These are phyloP conservation scores for Ascochyta fabae DNA, from an alignment of 2,329 filamentous ascomycete genomes.

Conservation along the genomic window DNA sequence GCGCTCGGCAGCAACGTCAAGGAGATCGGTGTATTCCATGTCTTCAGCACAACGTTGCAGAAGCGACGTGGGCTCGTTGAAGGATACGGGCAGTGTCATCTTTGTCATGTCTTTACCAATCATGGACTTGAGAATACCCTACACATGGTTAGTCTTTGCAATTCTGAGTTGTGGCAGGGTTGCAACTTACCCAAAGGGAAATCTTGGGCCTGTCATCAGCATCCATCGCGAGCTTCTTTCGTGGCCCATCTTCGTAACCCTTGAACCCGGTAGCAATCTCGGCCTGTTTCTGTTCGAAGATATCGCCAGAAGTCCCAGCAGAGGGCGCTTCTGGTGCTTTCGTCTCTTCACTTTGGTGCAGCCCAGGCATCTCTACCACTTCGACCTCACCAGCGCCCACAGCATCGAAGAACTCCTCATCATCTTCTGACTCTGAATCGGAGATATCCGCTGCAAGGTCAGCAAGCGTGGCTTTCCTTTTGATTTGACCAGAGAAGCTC, in stretches of 20 bases:
- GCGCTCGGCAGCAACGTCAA: conserved; percentile 86
- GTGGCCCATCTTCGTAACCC: conserved; percentile 89
- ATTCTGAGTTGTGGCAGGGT: neutral
- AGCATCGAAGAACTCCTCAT: conserved; percentile 96
- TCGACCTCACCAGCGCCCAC: conserved; percentile 92
- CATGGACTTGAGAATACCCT: conserved; percentile 99
- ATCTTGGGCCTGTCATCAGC: conserved; percentile 92
- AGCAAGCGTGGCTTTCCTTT: conserved; percentile 71
- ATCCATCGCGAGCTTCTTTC: conserved; percentile 83
- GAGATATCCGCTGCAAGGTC: conserved; percentile 72
- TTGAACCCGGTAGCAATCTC: conserved; percentile 81
- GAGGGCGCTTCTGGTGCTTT: conserved; percentile 37
- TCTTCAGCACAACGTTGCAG: conserved; percentile 95
- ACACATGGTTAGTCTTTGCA: conserved; percentile 28
- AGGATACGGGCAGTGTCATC: conserved; percentile 97
- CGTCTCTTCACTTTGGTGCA: conserved; percentile 44
- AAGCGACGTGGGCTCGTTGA: conserved; percentile 96
- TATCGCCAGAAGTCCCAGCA: conserved; percentile 51
- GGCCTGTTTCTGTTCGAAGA: conserved; percentile 57
- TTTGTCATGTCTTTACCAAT: conserved; percentile 99
- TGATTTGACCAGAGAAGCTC: conserved; percentile 36
- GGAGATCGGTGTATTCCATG: conserved; percentile 94
- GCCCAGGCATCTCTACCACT: conserved; percentile 69
- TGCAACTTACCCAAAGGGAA: conserved; percentile 78
- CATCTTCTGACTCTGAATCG: conserved; percentile 74